These are phyloP conservation scores for Biscogniauxia sp. DNA, from an alignment of 2,329 filamentous ascomycete genomes.

Conservation along the genomic window DNA sequence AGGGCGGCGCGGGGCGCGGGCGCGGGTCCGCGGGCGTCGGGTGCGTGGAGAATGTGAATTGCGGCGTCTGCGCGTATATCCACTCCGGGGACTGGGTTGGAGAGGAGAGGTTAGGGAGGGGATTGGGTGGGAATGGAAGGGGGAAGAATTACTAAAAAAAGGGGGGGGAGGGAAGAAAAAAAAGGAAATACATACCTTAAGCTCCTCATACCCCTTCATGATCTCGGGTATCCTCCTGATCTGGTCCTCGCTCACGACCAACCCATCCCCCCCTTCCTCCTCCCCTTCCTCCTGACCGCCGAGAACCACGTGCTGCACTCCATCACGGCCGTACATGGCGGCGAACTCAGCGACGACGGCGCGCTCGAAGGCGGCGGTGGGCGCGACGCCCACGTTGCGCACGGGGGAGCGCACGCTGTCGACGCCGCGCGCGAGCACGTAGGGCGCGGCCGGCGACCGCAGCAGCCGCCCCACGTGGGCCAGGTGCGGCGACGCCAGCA, in stretches of 20 bases:
- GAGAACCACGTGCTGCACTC: not conserved
- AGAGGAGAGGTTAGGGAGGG: not conserved
- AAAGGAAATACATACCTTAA: constrained; percentile 50
- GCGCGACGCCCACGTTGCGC: constrained; percentile 66
- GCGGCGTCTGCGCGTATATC: constrained; percentile 83
- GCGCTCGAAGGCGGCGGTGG: constrained; percentile 42
- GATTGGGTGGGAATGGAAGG: no score
- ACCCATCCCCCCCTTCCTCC: constrained; percentile 22
- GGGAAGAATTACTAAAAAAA: not conserved
- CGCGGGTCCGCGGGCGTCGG: constrained; percentile 58
- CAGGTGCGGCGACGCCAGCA: constrained; percentile 76
- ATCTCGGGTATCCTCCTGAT: constrained; percentile 52
- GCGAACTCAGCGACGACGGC: constrained; percentile 66
- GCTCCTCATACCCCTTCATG: constrained; percentile 58
- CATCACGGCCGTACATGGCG: constrained; percentile 56
- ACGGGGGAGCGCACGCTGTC: constrained; percentile 88
- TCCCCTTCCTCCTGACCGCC: no score
- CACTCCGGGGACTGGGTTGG: constrained; percentile 59
- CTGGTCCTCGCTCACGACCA: constrained; percentile 47
- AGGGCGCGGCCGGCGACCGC: constrained; percentile 72
- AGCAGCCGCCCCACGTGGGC: constrained; percentile 66
- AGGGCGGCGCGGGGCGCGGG: constrained; percentile 41
- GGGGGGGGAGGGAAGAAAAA: constrained; percentile 18
- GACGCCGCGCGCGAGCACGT: constrained; percentile 79
- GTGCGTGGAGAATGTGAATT: constrained; percentile 69